Base-by-base conservation (phyloP, 768 basidiomycete species). In the Boletellus sp. region DNA sequence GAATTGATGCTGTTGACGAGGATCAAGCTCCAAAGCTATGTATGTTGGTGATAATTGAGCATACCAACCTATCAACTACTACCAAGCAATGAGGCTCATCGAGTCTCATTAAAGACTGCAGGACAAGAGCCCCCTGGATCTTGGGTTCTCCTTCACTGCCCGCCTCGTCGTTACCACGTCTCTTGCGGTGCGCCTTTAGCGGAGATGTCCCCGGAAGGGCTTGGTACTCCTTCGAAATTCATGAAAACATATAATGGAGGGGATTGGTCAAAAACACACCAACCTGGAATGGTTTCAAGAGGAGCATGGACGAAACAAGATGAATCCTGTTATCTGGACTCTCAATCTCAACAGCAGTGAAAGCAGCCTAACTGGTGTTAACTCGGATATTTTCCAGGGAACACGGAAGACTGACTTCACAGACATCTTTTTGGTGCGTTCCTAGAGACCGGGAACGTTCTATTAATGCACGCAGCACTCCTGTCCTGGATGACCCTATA, bases 81-180 rank as follows among this genome's bases (percentile, higher is more conserved):
- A 80, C 68, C 41, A 78, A 74, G 59, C 89, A 87, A 56, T 86
- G 78, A 2, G 86, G 82, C 9, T 78, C 74, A 1, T 79, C 68
- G 20, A 96, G 75, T 26, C 76, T 78, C 22, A 97, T 76, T 51
- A 97, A 70, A 3, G 87, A 83, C 67, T 98, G 94, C 2, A 97
- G 68, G 12, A 99, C 69, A 16, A 97, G 68, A 3, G 90, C 87
- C 1, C 95, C 95, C 64, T 93, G 91, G 12, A 86, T 78, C 58
- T 81, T 88, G 7, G 85, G 82, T 60, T 84, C 85, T 36, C 81
- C 62, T 1, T 73, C 71, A 48, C 73, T 71, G 47, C 58, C 57
- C 15, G 51, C 45, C 56, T 57, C 48, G 38, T 36, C 47, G 56
- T 52, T 55, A 44, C 23, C 60, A 34, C 42, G 47, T 46, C 47